Evolutionary conservation across 345 rosid genomes (phyloP), one percentile per base, ranked within the genome.

Genomic region (Tarenaya hassleriana): DNA sequence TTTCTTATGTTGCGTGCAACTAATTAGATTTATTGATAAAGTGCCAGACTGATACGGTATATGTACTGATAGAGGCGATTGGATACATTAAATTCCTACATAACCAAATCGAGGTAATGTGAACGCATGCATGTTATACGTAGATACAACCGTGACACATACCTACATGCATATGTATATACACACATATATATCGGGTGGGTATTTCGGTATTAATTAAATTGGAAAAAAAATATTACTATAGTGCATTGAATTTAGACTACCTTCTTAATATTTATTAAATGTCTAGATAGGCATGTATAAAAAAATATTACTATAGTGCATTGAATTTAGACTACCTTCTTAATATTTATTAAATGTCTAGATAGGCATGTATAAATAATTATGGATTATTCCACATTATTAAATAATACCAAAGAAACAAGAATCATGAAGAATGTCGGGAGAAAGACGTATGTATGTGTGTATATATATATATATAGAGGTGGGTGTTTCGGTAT

Each of bases 31-130:
- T 27, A 47, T 45, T 14, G 38, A 54, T 0, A 61, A 62, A 71
- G 72, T 56, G 66, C 59, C 88, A 90, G 97, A 90, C 97, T 63
- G 97, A 90, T 69, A 90, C 97, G 8, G 96, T 95, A 58, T 86
- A 95, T 53, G 97, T 90, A 61, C 70, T 90, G 67, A 78, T 86
- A 95, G 97, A 90, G 78, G 96, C 94, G 21, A 80, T 84, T 41
- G 97, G 97, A 21, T 90, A 90, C 80, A 86, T 86, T 62, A 86
- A 90, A 61, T 90, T 90, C 73, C 82, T 90, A 58, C 95, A 90
- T 62, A 84, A 63, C 77, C 97, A 90, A 70, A 79, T 90, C n/a
- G n/a, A n/a, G n/a, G n/a, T n/a, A n/a, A n/a, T n/a, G n/a, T n/a
- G n/a, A n/a, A n/a, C n/a, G n/a, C 45, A 84, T 86, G 97, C 96